Evolutionary conservation across 441 rosid genomes (phyloP).

Genomic region (Macaranga tanarius): DNA sequence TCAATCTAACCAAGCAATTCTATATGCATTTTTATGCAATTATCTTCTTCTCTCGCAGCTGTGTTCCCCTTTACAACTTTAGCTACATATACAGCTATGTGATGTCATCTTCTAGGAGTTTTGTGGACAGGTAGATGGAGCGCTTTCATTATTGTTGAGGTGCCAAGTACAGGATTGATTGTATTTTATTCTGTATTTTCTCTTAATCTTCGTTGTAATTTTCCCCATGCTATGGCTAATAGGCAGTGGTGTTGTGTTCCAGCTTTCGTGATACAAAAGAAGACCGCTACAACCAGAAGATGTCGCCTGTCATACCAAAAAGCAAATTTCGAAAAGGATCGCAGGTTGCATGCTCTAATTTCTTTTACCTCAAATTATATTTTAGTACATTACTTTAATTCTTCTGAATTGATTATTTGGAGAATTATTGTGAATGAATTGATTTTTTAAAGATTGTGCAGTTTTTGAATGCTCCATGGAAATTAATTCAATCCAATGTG

Average conservation of each 20-base stretch:
- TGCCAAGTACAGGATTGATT: conserved; percentile 36
- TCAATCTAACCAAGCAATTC: background rate
- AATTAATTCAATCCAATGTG: no score
- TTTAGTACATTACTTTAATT: no score
- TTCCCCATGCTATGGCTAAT: background rate
- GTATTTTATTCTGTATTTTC: conserved; percentile 17
- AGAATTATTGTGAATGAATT: no score
- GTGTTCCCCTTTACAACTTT: conserved; percentile 84
- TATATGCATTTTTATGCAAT: background rate
- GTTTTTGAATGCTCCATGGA: no score
- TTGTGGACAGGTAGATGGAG: conserved; percentile 85
- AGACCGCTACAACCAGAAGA: conserved; percentile 64
- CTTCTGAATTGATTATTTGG: no score
- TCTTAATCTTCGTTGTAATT: background rate
- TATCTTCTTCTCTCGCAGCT: conserved; percentile 46
- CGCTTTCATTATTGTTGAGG: conserved; percentile 43
- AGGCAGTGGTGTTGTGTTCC: conserved; percentile 21
- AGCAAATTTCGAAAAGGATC: conserved; percentile 90
- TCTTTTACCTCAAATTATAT: background rate
- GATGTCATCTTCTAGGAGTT: conserved; percentile 80
- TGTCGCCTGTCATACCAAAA: conserved; percentile 66
- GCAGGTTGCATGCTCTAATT: conserved; percentile 48
- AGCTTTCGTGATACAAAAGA: conserved; percentile 79
- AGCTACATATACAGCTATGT: conserved; percentile 74
- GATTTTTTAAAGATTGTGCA: no score